phyloP scores from a whole-genome alignment of 192 early-diverging fungal genomes.

The Geranomyces michiganensis region DNA sequence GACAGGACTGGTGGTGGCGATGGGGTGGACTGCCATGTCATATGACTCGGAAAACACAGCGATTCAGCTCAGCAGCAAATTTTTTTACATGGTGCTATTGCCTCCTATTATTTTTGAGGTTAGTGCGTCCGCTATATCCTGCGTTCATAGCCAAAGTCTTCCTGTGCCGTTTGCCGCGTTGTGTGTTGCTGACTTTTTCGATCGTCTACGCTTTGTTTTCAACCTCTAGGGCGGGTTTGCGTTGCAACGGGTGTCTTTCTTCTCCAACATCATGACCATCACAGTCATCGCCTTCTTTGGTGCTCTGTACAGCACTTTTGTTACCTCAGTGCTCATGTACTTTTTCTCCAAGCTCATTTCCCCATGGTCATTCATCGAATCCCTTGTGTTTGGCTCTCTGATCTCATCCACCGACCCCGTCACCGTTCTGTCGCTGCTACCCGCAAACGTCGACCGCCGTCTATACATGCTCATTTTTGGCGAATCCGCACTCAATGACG shows the following conservation, averaged over 20 bases:
- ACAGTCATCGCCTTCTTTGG: constrained; percentile 58
- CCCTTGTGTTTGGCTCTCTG: constrained; percentile 61
- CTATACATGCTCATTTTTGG: constrained; percentile 70
- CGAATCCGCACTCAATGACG: constrained; percentile 66
- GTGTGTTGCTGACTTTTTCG: no score
- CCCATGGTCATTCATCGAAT: constrained; percentile 58
- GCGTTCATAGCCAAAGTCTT: no score
- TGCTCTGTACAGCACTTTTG: constrained; percentile 60
- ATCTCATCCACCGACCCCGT: constrained; percentile 68
- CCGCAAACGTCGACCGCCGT: constrained; percentile 52
- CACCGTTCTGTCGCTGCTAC: constrained; percentile 62
- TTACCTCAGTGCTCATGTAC: constrained; percentile 61
- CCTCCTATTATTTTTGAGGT: constrained; percentile 67
- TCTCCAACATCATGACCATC: constrained; percentile 57
- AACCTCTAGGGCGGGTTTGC: constrained; percentile 55
- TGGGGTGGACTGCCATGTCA: constrained; percentile 52
- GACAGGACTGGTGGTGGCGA: constrained; percentile 55
- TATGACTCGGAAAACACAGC: constrained; percentile 49
- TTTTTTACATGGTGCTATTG: constrained; percentile 66
- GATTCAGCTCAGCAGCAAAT: constrained; percentile 56
- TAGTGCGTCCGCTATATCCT: no score
- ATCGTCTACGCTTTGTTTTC: background rate
- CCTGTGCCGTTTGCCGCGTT: no score
- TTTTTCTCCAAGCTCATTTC: constrained; percentile 52
- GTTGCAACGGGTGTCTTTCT: constrained; percentile 56